These are phyloP conservation scores for Nothophaeocryptopus gaeumannii DNA, from an alignment of 2,329 filamentous ascomycete species.

Conservation along the genomic window DNA sequence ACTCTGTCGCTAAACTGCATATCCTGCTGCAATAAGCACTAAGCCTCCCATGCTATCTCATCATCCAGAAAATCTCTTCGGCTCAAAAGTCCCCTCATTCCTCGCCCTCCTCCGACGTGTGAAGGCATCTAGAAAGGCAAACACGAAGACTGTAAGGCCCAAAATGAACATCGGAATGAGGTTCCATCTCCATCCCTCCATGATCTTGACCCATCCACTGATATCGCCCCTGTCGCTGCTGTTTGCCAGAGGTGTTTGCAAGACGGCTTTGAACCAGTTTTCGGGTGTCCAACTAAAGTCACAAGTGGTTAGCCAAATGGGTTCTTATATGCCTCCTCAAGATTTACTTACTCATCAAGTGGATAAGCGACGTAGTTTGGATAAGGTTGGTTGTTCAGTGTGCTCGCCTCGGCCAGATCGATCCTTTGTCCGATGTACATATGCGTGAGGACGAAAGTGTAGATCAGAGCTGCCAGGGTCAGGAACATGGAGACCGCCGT, in stretches of 20 bases:
- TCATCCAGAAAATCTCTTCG: too few relatives aligned
- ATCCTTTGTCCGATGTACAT: slow-evolving; percentile 25
- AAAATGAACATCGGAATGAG: slow-evolving; percentile 30
- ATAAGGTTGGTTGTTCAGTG: slow-evolving; percentile 26
- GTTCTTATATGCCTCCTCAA: too few relatives aligned
- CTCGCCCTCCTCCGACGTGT: background rate
- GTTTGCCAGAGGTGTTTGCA: slow-evolving; percentile 21
- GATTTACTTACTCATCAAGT: background rate
- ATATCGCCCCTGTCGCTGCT: slow-evolving; percentile 21
- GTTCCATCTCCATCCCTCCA: slow-evolving; percentile 33
- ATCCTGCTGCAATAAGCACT: too few relatives aligned
- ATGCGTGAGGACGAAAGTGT: slow-evolving; percentile 28
- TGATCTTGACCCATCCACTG: slow-evolving; percentile 19
- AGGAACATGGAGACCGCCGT: slow-evolving; percentile 25
- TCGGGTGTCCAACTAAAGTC: slow-evolving; percentile 29
- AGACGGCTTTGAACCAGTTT: slow-evolving; percentile 30
- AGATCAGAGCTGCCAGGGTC: slow-evolving; percentile 27
- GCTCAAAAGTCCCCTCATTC: background rate
- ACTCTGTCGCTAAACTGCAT: too few relatives aligned
- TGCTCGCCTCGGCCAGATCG: slow-evolving; percentile 22
- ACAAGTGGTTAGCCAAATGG: too few relatives aligned
- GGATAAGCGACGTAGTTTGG: slow-evolving; percentile 31
- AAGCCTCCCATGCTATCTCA: too few relatives aligned
- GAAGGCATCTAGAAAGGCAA: slow-evolving; percentile 21
- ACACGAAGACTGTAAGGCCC: slow-evolving; percentile 16